Percentiles rank a stretch among this genome's conserved stretches.
Evolutionary conservation across 805 yeast species (phyloP).

Genomic region (Ogataea minuta): DNA sequence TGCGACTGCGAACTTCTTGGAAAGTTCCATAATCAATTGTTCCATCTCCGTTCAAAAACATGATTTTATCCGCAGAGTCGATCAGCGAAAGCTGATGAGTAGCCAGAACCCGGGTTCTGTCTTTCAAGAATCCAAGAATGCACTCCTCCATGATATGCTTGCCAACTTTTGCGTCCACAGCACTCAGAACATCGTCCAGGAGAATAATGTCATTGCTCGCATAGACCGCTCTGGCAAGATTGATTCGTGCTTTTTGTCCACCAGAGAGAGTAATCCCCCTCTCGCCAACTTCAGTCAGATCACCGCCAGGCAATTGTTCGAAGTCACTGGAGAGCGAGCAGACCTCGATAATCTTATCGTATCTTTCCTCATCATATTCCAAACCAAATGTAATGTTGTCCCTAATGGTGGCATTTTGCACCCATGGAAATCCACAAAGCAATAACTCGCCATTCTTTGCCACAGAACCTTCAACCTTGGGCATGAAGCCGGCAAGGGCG

Average conservation of each 20-base stretch:
- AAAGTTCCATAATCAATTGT: conserved; percentile 57
- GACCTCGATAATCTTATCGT: conserved; percentile 53
- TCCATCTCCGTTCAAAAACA: conserved; percentile 66
- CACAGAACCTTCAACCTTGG: conserved; percentile 49
- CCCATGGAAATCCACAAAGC: conserved; percentile 72
- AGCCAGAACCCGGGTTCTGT: conserved; percentile 68
- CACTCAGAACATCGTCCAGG: conserved; percentile 74
- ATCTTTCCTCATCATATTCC: conserved; percentile 48
- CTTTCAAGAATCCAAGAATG: conserved; percentile 51
- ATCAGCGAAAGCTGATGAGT: conserved; percentile 79
- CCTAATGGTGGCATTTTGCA: conserved; percentile 74
- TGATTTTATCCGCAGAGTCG: conserved; percentile 62
- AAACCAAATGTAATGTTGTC: conserved; percentile 73
- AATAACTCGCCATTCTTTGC: conserved; percentile 51
- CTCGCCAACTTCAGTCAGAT: conserved; percentile 78
- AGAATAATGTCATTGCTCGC: conserved; percentile 63
- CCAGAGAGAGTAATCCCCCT: conserved; percentile 85
- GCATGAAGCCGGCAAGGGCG: conserved; percentile 74
- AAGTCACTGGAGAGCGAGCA: conserved; percentile 70
- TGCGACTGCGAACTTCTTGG: conserved; percentile 47
- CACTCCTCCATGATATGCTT: conserved; percentile 71
- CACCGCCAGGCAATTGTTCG: conserved; percentile 69
- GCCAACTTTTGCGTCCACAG: conserved; percentile 85
- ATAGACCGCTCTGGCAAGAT: conserved; percentile 75
- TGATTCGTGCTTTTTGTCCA: conserved; percentile 82